phyloP scores from a whole-genome alignment of 371 early-diverging fungal genomes.

The Mortierella sp. region DNA sequence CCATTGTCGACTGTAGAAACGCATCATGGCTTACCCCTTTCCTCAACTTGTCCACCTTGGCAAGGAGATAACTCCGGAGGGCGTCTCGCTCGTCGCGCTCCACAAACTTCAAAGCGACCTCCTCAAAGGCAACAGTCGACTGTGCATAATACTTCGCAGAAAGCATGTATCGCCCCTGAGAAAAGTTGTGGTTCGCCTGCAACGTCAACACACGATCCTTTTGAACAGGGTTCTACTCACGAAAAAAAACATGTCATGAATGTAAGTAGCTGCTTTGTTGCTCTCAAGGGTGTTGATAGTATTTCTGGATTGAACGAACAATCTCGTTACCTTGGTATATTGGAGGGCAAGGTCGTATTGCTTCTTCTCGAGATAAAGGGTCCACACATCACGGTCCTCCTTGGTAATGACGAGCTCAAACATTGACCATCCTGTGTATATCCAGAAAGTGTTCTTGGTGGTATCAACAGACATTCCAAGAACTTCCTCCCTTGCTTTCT shows the following conservation, averaged over 20 bases:
- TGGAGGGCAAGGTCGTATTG: slow-evolving; percentile 83
- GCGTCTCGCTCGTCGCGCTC: slow-evolving; percentile 81
- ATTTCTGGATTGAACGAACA: not conserved
- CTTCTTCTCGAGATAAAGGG: slow-evolving; percentile 81
- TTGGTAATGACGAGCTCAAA: slow-evolving; percentile 90
- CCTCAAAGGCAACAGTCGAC: slow-evolving; percentile 87
- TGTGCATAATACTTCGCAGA: slow-evolving; percentile 92
- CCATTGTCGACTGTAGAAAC: not conserved
- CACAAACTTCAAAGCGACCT: slow-evolving; percentile 88
- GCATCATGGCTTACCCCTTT: slow-evolving; percentile 63
- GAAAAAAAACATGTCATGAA: not conserved
- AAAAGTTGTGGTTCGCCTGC: slow-evolving; percentile 91
- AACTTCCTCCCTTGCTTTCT: slow-evolving; percentile 70
- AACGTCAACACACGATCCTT: slow-evolving; percentile 82
- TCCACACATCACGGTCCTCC: slow-evolving; percentile 96
- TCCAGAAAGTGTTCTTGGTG: slow-evolving; percentile 90
- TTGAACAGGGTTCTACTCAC: slow-evolving; percentile 72
- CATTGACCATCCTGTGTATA: slow-evolving; percentile 82
- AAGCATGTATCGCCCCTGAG: slow-evolving; percentile 76
- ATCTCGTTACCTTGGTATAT: slow-evolving; percentile 74
- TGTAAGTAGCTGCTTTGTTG: not conserved
- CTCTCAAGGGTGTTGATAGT: not conserved
- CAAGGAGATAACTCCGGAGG: slow-evolving; percentile 79
- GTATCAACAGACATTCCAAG: slow-evolving; percentile 82
- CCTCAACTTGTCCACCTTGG: slow-evolving; percentile 74